A percentile compares a stretch with the other conserved stretches of the same genome.
Conservation (phyloP, 805 yeast species). For the Candida silvicultrix region DNA sequence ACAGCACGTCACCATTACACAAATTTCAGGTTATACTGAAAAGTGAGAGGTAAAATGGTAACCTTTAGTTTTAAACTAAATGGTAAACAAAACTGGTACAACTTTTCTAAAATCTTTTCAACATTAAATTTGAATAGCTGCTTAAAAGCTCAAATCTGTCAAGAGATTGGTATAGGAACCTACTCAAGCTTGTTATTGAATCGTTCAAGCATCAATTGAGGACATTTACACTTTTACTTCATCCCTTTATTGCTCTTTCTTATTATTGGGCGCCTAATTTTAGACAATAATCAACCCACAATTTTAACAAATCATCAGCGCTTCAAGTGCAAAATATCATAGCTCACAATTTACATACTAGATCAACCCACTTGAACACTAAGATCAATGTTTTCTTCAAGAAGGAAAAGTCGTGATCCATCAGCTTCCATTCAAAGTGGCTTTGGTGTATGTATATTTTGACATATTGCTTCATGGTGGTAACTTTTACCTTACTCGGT, state of each 20-base stretch:
- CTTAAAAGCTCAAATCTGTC: too few species aligned
- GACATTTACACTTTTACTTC: background rate
- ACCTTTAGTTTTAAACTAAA: background rate
- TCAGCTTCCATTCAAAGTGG: background rate
- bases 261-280: background rate
- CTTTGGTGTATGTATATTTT: background rate
- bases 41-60: background rate
- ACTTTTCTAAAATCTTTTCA: background rate
- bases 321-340: too few species aligned
- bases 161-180: too few species aligned
- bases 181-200: too few species aligned
- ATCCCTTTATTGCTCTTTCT: background rate
- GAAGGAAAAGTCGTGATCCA: conserved; percentile 10
- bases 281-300: background rate
- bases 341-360: too few species aligned
- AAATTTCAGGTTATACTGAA: background rate
- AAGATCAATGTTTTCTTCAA: conserved; percentile 1
- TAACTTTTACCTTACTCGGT: too few species aligned
- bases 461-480: background rate
- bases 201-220: background rate
- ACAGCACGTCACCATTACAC: background rate
- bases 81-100: background rate
- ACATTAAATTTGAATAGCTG: too few species aligned
- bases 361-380: too few species aligned
- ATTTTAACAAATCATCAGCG: too few species aligned